Base-by-base conservation (phyloP, 2,329 filamentous ascomycete species). In the Phoma sp. region DNA sequence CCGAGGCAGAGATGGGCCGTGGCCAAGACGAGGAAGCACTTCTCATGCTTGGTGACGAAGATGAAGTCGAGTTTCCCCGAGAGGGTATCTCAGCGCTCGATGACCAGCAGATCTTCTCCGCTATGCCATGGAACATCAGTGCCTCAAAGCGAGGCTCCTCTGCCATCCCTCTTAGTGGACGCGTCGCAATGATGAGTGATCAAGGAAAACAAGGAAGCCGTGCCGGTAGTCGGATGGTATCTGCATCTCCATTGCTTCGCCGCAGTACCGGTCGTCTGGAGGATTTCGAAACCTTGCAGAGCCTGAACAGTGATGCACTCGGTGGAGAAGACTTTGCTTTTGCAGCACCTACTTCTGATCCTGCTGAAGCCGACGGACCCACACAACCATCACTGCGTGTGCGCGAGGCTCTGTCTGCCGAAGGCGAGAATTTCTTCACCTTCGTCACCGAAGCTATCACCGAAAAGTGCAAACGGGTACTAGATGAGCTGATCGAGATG, bases 91-190 rank as follows among this genome's bases (percentile, higher is more conserved):
- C 84, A 0, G 83, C 84, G 7, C 81, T 95, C 47, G 84, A 85
- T 4, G 89, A 96, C 53, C 84, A 87, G 47, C 83, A 87, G 40
- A 82, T 84, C 23, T 84, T 84, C 20, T 84, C 83, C 4, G 76
- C 82, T n/a, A 86, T 90, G 81, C 87, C 87, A 10, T 90, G 87
- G 87, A 90, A 90, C 59, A 76, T 83, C 37, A 84, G 80, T 7
- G 80, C 82, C 3, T 85, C 84, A 2, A 66, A 81, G 4, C 78
- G 81, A 46, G 81, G 81, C 46, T 86, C 84, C 32, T 78, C 73
- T 23, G 73, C 64, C 17, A 63, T 73, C 36, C 69, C 74, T 43
- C 73, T 72, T 17, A 78, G 76, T 46, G 73, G 68, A 26, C 79
- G 76, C 21, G 75, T 78, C 20, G 80, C 76, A 11, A 62, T 76